Base-by-base conservation (phyloP, 257 asterid species). In the Solanum peruvianum region DNA sequence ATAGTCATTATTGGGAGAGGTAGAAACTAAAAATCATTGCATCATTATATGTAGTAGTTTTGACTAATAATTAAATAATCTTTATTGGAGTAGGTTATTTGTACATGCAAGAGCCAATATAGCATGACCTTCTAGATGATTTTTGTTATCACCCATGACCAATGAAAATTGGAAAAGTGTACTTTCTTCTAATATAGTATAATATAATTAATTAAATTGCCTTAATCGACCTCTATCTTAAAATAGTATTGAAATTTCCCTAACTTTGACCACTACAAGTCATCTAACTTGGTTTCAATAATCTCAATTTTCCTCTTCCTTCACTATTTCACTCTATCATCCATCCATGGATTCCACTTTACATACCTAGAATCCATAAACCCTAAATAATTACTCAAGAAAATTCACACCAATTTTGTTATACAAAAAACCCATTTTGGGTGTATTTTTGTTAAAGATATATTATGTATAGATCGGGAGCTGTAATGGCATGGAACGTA, bases 401-500 rank as follows among this genome's bases (percentile, higher is more conserved):
- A 23, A 41, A 75, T 41, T 75, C 31, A 39, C 52, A 75, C 7
- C 56, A 75, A 39, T 41, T 23, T 39, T 18, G 81, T 72, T 37
- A 35, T 37, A 20, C 2, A 14, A 8, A 25, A 47, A 27, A 5
- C 12, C 37, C 29, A 13, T 69, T 47, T 83, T 86, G 70, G 70
- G 70, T 62, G 70, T 62, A 10, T 62, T n/a, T 86, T 76, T 56
- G 23, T n/a, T 18, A 37, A 58, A 73, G 25, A 47, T 6, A 25
- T 29, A 33, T 87, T 92, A 96, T 97, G 99, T 86, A 94, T 92
- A 97, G 99, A 97, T 96, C 99, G 93, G 99, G 99, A 72, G 95
- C 93, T 5, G 94, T 90, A 88, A 97, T 97, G 99, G 99, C 99
- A 69, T 97, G 99, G 99, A 97, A 97, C 84, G 98, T 97, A 25